These are phyloP conservation scores for Saturnispora diversa DNA, from an alignment of 805 yeast species.

Conservation along the genomic window DNA sequence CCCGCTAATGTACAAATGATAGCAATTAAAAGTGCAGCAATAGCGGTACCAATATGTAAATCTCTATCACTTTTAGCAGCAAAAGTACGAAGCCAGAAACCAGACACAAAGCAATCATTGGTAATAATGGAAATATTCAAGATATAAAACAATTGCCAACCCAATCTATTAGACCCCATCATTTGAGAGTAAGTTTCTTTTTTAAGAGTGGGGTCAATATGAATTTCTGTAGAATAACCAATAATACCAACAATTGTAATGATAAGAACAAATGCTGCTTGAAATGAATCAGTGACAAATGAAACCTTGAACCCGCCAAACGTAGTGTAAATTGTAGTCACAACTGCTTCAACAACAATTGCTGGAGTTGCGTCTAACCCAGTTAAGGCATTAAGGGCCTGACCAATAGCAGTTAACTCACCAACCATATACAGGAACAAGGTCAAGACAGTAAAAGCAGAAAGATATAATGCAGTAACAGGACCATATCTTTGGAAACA, in stretches of 20 bases:
- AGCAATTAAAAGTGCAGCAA: constrained; percentile 64
- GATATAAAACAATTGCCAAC: constrained; percentile 86
- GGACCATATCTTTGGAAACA: constrained; percentile 75
- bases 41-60: constrained; percentile 61
- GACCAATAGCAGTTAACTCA: constrained; percentile 73
- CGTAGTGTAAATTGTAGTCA: constrained; percentile 79
- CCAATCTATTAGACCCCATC: constrained; percentile 58
- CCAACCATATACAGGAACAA: constrained; percentile 82
- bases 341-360: constrained; percentile 75
- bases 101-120: constrained; percentile 83
- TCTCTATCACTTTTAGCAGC: constrained; percentile 76
- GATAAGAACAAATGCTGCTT: constrained; percentile 62
- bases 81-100: constrained; percentile 92
- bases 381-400: constrained; percentile 69
- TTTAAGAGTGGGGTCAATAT: constrained; percentile 53
- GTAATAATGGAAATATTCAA: constrained; percentile 80
- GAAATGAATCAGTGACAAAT: constrained; percentile 79
- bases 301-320: constrained; percentile 87
- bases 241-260: constrained; percentile 62
- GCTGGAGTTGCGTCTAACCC: constrained; percentile 73
- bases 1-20: constrained; percentile 67
- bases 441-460: constrained; percentile 76
- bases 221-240: constrained; percentile 69
- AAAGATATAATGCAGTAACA: constrained; percentile 65
- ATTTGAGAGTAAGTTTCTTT: constrained; percentile 57